A percentile compares a stretch with the other conserved stretches of the same genome.
These are phyloP conservation scores for Peltaster fructicola DNA, from an alignment of 2,329 filamentous ascomycete species.

Conservation along the genomic window DNA sequence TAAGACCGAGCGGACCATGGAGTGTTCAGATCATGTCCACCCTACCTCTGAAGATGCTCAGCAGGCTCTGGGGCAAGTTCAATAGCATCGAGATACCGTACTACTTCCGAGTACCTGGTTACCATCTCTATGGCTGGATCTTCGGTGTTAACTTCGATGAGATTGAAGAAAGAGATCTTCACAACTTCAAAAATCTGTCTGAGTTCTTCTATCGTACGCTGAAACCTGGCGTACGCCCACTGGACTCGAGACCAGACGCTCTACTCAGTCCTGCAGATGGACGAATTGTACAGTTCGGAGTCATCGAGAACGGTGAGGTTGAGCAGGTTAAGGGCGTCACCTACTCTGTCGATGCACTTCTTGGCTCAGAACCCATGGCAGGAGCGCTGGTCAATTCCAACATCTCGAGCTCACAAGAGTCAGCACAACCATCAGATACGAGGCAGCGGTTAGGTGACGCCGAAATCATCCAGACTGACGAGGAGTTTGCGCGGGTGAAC, in stretches of 20 bases:
- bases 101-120: slow-evolving; percentile 72
- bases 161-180: slow-evolving; percentile 70
- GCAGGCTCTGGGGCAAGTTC: slow-evolving; percentile 75
- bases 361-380: slow-evolving; percentile 43
- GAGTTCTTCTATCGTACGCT: slow-evolving; percentile 94
- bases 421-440: slow-evolving; percentile 16
- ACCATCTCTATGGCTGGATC: slow-evolving; percentile 76
- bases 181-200: slow-evolving; percentile 78
- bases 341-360: slow-evolving; percentile 81
- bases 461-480: slow-evolving; percentile 58
- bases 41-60: slow-evolving; percentile 76
- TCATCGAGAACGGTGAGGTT: slow-evolving; percentile 82
- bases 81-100: slow-evolving; percentile 81
- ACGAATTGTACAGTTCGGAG: slow-evolving; percentile 76
- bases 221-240: slow-evolving; percentile 70
- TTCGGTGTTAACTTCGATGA: slow-evolving; percentile 88
- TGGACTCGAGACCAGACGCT: slow-evolving; percentile 65
- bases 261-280: slow-evolving; percentile 82
- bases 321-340: slow-evolving; percentile 99
- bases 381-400: slow-evolving; percentile 22
- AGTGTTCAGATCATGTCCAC: slow-evolving; percentile 90
- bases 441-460: slow-evolving; percentile 27
- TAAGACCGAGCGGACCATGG: slow-evolving; percentile 76
- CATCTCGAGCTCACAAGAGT: slow-evolving; percentile 19
- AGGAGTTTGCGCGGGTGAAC: slow-evolving; percentile 87